Conservation (phyloP, 1,284 basidiomycete species). For the Leccinum fallax region DNA sequence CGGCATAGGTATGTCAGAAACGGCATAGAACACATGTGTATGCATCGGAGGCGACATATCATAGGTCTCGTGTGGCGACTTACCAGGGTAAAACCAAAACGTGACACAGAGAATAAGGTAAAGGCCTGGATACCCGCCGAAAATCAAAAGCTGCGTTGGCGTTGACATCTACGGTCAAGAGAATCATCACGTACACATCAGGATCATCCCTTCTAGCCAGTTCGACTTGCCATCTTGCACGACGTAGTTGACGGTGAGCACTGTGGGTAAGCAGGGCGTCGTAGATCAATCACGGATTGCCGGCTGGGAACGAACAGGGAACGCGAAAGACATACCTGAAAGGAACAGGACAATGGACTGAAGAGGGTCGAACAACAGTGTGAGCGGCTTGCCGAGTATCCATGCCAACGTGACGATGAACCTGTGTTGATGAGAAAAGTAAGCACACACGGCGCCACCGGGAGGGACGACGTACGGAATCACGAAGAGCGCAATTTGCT, state of each 20-base stretch:
- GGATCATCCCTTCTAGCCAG: slow-evolving; percentile 76
- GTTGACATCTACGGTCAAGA: not conserved
- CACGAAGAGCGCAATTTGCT: slow-evolving; percentile 91
- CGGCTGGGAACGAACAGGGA: not conserved
- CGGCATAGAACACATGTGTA: not conserved
- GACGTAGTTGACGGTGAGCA: slow-evolving; percentile 80
- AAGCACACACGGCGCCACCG: slow-evolving; percentile 56
- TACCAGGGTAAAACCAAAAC: slow-evolving; percentile 50
- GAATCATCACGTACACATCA: slow-evolving; percentile 52
- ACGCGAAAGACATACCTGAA: slow-evolving; percentile 34
- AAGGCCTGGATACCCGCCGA: slow-evolving; percentile 38
- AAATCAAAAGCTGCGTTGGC: not conserved
- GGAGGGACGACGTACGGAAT: slow-evolving; percentile 62
- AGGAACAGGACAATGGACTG: slow-evolving; percentile 68
- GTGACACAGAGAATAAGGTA: slow-evolving; percentile 40
- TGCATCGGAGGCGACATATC: not conserved
- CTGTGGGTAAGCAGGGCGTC: not conserved
- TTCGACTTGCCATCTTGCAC: slow-evolving; percentile 85
- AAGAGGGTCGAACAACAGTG: slow-evolving; percentile 81
- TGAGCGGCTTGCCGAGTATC: slow-evolving; percentile 69
- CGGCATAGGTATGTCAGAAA: slow-evolving; percentile 9
- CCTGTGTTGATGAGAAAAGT: slow-evolving; percentile 50
- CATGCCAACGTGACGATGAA: slow-evolving; percentile 68
- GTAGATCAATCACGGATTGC: not conserved
- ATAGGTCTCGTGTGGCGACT: slow-evolving; percentile 30